Evolutionary conservation across 2,329 filamentous ascomycete species (phyloP).

Genomic region (Epichloe hybrida): DNA sequence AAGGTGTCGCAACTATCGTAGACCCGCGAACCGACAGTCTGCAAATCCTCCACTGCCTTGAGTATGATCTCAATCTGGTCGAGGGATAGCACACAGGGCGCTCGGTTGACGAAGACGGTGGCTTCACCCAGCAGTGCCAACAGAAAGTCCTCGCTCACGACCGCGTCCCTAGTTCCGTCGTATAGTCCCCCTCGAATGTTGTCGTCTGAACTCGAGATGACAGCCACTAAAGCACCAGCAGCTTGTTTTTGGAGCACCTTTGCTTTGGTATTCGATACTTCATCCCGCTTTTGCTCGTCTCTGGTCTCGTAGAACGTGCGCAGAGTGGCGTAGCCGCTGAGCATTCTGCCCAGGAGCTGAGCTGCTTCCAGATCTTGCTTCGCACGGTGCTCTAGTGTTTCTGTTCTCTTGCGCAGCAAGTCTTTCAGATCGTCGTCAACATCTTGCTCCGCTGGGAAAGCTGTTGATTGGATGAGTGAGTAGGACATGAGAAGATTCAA

Average conservation of each 20-base stretch:
- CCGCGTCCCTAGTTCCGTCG: constrained; percentile 65
- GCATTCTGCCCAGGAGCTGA: constrained; percentile 66
- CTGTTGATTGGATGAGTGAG: constrained; percentile 72
- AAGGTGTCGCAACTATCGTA: constrained; percentile 66
- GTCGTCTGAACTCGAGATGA: constrained; percentile 75
- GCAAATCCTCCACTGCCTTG: constrained; percentile 65
- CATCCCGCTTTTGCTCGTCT: constrained; percentile 34
- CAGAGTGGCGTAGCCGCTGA: constrained; percentile 85
- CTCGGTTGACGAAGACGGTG: constrained; percentile 57
- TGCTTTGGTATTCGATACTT: constrained; percentile 25
- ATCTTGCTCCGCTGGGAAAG: constrained; percentile 57
- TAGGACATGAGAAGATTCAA: constrained; percentile 78
- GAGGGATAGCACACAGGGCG: constrained; percentile 42
- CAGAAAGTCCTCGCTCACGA: constrained; percentile 79
- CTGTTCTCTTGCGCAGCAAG: constrained; percentile 58
- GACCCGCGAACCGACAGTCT: constrained; percentile 61
- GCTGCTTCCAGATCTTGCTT: constrained; percentile 69
- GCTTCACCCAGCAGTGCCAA: constrained; percentile 74
- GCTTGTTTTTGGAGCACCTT: constrained; percentile 53
- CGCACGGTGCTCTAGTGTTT: constrained; percentile 58
- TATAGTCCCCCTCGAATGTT: constrained; percentile 86
- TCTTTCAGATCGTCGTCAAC: constrained; percentile 59
- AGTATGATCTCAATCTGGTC: constrained; percentile 63
- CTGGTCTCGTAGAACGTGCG: constrained; percentile 84
- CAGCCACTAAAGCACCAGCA: constrained; percentile 61